phyloP scores from a whole-genome alignment of 1,139 yeast species.

The Candida tropicalis region DNA sequence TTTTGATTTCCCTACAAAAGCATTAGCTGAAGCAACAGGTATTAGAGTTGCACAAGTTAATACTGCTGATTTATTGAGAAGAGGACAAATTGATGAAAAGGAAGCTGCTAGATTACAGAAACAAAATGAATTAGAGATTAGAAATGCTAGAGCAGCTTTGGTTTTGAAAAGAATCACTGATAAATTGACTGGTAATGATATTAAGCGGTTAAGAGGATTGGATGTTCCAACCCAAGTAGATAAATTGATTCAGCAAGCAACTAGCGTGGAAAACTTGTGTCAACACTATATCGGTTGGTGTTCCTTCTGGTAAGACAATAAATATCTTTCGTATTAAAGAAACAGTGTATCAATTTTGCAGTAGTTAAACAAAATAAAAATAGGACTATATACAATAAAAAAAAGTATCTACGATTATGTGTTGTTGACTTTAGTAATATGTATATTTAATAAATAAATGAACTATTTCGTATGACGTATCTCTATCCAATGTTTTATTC shows the following conservation, averaged over 20 bases:
- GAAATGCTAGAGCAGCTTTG: constrained; percentile 89
- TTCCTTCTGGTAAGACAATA: constrained; percentile 75
- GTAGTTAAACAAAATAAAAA: no score
- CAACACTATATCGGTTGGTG: constrained; percentile 99
- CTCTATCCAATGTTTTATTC: neutral
- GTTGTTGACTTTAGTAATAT: no score
- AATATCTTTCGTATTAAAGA: neutral
- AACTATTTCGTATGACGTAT: constrained; percentile 1
- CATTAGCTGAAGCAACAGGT: constrained; percentile 74
- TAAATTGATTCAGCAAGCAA: constrained; percentile 91
- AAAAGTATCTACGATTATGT: no score
- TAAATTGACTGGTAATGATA: constrained; percentile 92
- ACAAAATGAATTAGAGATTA: constrained; percentile 76
- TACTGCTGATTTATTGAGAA: constrained; percentile 66
- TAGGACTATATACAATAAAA: no score
- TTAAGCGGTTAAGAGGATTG: constrained; percentile 67
- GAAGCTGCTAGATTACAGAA: constrained; percentile 72
- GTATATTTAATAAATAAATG: no score
- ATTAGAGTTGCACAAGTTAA: constrained; percentile 66
- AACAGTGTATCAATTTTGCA: no score
- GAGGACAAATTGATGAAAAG: constrained; percentile 74
- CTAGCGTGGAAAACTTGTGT: constrained; percentile 92
- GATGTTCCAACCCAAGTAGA: constrained; percentile 92
- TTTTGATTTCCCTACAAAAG: constrained; percentile 85
- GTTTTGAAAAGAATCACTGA: constrained; percentile 90